Conservation (phyloP, 129 eudicot species). For the Sambucus nigra region DNA sequence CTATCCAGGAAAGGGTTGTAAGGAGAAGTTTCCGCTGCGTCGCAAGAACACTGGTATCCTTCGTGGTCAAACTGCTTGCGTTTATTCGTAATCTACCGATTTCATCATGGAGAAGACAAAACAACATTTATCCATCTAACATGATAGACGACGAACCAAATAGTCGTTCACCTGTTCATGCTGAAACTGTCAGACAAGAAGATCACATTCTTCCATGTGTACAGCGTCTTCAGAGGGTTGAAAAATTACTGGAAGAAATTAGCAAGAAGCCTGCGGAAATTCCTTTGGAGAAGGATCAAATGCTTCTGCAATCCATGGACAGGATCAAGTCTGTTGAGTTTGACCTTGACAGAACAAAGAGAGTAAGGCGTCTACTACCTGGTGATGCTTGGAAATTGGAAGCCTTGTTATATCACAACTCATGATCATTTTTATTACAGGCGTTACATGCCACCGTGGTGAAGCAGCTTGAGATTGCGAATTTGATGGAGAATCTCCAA, state of each 20-base stretch:
- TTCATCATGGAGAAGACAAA: conserved; percentile 44
- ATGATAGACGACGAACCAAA: conserved; percentile 28
- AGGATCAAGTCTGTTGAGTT: conserved; percentile 76
- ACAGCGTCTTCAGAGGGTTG: conserved; percentile 68
- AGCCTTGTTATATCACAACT: neutral
- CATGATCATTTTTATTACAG: conserved; percentile 17
- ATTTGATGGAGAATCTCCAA: conserved; percentile 48
- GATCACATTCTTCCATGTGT: conserved; percentile 48
- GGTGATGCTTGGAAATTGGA: neutral
- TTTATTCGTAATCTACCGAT: conserved; percentile 27
- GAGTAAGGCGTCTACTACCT: conserved; percentile 24
- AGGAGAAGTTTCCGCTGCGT: conserved; percentile 43
- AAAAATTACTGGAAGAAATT: conserved; percentile 54
- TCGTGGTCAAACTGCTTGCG: conserved; percentile 31
- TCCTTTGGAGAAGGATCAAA: conserved; percentile 70
- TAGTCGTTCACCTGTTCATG: conserved; percentile 12
- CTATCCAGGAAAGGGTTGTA: conserved; percentile 44
- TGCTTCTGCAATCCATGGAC: conserved; percentile 62
- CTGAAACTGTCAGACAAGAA: conserved; percentile 26
- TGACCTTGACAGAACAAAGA: conserved; percentile 81
- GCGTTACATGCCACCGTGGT: conserved; percentile 55
- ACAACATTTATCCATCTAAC: conserved; percentile 36
- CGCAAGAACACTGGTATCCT: conserved; percentile 32
- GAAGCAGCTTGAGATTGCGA: conserved; percentile 58
- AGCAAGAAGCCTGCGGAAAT: conserved; percentile 49